A percentile compares a stretch with the other conserved stretches of the same genome.
Conservation (phyloP, 441 rosid genomes). For the Populus hybrid region DNA sequence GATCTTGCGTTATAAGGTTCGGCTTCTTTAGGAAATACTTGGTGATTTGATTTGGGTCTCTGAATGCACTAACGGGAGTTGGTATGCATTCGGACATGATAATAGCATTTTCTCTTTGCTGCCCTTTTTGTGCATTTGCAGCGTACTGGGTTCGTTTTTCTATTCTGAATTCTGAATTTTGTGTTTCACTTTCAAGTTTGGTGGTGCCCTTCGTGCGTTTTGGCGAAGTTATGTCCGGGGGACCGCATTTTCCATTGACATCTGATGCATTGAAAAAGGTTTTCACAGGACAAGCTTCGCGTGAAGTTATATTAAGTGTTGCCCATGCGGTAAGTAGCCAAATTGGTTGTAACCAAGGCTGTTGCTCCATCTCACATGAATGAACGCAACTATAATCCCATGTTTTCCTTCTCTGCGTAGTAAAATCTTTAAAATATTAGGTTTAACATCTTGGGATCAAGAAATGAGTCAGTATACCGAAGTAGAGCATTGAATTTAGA, state of each 20-base stretch:
- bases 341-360: neutral
- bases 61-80: neutral
- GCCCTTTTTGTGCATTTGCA: neutral
- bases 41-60: neutral
- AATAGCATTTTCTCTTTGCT: neutral
- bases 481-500: neutral
- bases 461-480: neutral
- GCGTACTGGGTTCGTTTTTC: neutral
- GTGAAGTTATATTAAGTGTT: conserved; percentile 66
- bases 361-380: neutral
- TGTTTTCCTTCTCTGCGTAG: neutral
- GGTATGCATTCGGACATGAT: neutral
- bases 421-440: neutral
- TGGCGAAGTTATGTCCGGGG: conserved; percentile 79
- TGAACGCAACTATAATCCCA: neutral
- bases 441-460: neutral
- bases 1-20: neutral
- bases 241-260: conserved; percentile 87
- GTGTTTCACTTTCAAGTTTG: conserved; percentile 49
- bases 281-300: conserved; percentile 84
- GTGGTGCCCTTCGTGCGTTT: conserved; percentile 91
- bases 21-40: neutral
- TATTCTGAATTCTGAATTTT: conserved; percentile 23
- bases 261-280: conserved; percentile 91
- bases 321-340: conserved; percentile 71